Conservation (phyloP, 495 filamentous ascomycete genomes). For the Talaromyces trachyspermus region DNA sequence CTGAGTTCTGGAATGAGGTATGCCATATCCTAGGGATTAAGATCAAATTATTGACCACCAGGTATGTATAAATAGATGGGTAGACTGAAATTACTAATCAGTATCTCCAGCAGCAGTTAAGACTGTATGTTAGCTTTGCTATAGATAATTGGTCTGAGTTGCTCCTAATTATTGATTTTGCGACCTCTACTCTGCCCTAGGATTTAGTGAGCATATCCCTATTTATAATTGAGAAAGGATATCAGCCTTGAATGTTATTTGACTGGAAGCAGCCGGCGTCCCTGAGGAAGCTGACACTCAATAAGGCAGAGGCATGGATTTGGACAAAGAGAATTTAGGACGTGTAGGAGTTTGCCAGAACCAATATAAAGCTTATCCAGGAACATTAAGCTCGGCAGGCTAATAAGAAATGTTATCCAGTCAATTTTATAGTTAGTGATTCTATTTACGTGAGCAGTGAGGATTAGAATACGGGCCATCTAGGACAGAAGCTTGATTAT, state of each 20-base stretch:
- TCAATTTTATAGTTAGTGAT: not conserved
- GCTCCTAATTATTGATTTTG: not conserved
- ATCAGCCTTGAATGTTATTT: not conserved
- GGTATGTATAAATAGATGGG: not conserved
- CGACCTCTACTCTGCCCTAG: not conserved
- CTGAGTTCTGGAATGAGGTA: not conserved
- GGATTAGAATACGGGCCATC: too few species aligned
- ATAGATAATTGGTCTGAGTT: not conserved
- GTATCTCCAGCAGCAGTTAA: too few species aligned
- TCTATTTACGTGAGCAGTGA: too few species aligned
- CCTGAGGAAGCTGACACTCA: not conserved
- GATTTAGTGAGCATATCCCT: not conserved
- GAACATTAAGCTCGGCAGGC: too few species aligned
- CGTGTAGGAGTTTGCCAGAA: too few species aligned
- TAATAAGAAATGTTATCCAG: not conserved
- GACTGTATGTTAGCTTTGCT: too few species aligned
- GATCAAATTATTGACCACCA: not conserved
- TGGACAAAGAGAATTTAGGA: too few species aligned
- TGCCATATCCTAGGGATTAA: constrained; percentile 3
- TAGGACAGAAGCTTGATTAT: too few species aligned
- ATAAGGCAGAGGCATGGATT: not conserved
- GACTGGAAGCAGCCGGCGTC: not conserved
- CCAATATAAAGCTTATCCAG: too few species aligned
- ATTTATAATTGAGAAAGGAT: constrained; percentile 1
- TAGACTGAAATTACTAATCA: not conserved